Evolutionary conservation across 1,284 basidiomycete genomes (phyloP).

Genomic region (Calocybe gambosa): DNA sequence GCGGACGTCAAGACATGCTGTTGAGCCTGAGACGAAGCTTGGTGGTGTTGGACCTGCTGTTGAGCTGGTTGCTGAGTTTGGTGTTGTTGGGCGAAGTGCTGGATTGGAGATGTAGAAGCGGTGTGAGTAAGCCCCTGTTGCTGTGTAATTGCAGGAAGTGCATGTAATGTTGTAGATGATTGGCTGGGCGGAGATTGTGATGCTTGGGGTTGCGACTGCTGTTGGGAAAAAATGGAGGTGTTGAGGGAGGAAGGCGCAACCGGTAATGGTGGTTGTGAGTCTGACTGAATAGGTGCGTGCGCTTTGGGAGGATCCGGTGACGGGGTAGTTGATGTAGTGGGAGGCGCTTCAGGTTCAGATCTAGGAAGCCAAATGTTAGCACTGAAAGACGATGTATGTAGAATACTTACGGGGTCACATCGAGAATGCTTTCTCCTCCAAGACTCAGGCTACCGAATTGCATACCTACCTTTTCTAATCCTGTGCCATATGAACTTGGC

Average conservation of each 20-base stretch:
- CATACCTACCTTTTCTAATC: constrained; percentile 72
- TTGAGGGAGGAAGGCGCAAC: constrained; percentile 34
- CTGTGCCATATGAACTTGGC: constrained; percentile 56
- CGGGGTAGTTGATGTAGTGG: constrained; percentile 16
- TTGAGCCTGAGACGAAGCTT: constrained; percentile 24
- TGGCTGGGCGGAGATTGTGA: constrained; percentile 25
- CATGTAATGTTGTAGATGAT: constrained; percentile 28
- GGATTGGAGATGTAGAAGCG: constrained; percentile 30
- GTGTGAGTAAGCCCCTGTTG: constrained; percentile 21
- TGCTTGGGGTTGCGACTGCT: constrained; percentile 39
- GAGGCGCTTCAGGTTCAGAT: constrained; percentile 25
- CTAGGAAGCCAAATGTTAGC: constrained; percentile 11
- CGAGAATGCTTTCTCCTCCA: constrained; percentile 53
- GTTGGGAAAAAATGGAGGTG: constrained; percentile 40
- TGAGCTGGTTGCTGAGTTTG: constrained; percentile 36
- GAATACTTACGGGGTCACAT: constrained; percentile 40
- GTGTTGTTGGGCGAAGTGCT: constrained; percentile 37
- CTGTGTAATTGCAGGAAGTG: constrained; percentile 35
- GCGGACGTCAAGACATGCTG: constrained; percentile 20
- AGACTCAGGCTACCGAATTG: constrained; percentile 76
- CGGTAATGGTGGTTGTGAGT: constrained; percentile 32
- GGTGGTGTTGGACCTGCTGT: constrained; percentile 28
- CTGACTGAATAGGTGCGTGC: constrained; percentile 20
- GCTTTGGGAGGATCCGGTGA: constrained; percentile 20
- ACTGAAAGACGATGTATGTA: constrained; percentile 7